Base-by-base conservation (phyloP, 352 stramenopile genomes). In the Phytopythium aichiense region DNA sequence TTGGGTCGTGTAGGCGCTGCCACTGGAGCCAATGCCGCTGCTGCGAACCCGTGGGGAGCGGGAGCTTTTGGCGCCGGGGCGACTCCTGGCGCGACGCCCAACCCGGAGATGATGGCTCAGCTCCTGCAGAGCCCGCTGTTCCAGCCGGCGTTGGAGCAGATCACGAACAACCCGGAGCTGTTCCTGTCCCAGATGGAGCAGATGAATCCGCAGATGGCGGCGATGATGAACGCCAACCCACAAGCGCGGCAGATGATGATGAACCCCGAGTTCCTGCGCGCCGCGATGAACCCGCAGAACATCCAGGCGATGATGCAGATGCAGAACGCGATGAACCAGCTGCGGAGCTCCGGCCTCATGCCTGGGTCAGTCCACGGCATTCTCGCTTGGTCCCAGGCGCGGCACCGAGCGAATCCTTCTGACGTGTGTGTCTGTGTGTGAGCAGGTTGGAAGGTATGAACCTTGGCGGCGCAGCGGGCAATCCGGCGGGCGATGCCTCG, bases 251-350 rank as follows among this genome's bases (percentile, higher is more conserved):
- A 95, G 68, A 94, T 95, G 88, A 87, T 98, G 80, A 75, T 79
- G 60, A 96, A 95, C 71, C 89, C 89, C 7, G 81, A 94, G 38
- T 91, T 95, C 23, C 58, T 97, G 25, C 84, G 84, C 20, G 75
- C 84, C 25, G 89, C 90, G 61, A 89, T 94, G 77, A 95, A 97
- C 73, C 89, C 89, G 35, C 79, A 94, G 62, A 97, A 95, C 69
- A 67, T 97, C 18, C 88, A 96, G 66, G 89, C 89, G 18, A 94
- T 97, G 80, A 87, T 96, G 76, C 88, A 97, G 67, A 90, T 97
- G 81, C 89, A 97, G 64, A 82, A 66, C 51, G 86, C 85, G 15
- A 96, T 97, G 87, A 85, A 79, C 60, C 88, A 96, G 63, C 70
- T 96, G 33, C 85, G 84, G 35, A 60, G 73, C 6, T 77, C 81